phyloP scores from a whole-genome alignment of 805 yeast species.

The Alloascoidea hylecoeti region DNA sequence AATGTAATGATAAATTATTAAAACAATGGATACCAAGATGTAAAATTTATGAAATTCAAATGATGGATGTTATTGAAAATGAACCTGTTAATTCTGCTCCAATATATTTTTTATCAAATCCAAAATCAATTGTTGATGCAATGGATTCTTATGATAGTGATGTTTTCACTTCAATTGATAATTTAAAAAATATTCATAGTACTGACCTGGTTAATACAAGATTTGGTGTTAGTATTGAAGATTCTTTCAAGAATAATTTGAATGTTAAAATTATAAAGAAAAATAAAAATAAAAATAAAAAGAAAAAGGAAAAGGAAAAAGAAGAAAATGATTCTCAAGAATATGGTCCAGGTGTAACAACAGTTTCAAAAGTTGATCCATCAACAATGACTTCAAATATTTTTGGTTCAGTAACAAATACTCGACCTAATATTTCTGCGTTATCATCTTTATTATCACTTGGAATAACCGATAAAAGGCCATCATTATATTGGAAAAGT shows the following conservation, averaged over 20 bases:
- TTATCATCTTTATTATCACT: constrained; percentile 22
- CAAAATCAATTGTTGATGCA: constrained; percentile 32
- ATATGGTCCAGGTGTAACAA: background rate
- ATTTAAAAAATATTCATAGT: background rate
- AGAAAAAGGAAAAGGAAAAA: background rate
- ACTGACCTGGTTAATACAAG: background rate
- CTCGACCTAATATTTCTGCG: constrained; percentile 23
- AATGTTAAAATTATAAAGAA: background rate
- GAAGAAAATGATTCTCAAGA: background rate
- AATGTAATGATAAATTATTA: constrained; percentile 30
- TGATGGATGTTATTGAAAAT: constrained; percentile 97
- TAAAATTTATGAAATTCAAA: constrained; percentile 87
- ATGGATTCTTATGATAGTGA: constrained; percentile 58
- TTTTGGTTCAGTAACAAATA: constrained; percentile 18
- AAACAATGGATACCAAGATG: constrained; percentile 82
- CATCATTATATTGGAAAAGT: background rate
- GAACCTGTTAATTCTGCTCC: constrained; percentile 62
- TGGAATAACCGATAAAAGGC: constrained; percentile 3
- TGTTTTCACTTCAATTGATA: constrained; percentile 25
- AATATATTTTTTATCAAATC: constrained; percentile 20
- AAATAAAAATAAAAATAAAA: background rate
- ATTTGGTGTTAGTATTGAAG: no score
- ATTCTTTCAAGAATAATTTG: no score
- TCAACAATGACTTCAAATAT: constrained; percentile 4
- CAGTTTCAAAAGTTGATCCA: background rate